Conservation (phyloP, 164 flowering plant genomes). For the Malania oleifera region DNA sequence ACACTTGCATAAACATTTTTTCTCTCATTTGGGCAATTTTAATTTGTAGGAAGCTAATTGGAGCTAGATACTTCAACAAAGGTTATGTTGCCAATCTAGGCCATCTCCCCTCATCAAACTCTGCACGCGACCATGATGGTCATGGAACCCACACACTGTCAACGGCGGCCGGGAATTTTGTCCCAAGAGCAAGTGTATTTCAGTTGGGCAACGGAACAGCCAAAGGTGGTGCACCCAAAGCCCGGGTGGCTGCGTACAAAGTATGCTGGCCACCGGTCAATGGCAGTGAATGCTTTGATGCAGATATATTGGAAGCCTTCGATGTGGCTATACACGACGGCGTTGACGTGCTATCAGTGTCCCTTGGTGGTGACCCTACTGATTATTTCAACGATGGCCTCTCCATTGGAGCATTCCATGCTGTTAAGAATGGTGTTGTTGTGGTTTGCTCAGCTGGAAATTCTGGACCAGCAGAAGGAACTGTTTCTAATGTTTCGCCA, state of each 20-base stretch:
- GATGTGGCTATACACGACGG: slow-evolving; percentile 48
- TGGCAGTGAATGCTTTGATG: slow-evolving; percentile 27
- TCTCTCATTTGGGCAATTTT: slow-evolving; percentile 14
- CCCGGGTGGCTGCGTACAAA: slow-evolving; percentile 46
- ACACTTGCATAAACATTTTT: too few species aligned
- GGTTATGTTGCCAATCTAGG: slow-evolving; percentile 14
- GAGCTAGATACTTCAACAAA: slow-evolving; percentile 37
- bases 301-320: slow-evolving; percentile 39
- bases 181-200: slow-evolving; percentile 24
- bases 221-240: slow-evolving; percentile 45
- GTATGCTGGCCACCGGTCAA: slow-evolving; percentile 32
- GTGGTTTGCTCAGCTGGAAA: slow-evolving; percentile 56
- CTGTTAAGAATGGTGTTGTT: slow-evolving; percentile 41
- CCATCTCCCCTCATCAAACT: neutral
- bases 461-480: slow-evolving; percentile 27
- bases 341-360: slow-evolving; percentile 44
- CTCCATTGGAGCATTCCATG: slow-evolving; percentile 55
- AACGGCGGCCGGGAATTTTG: slow-evolving; percentile 45
- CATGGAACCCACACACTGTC: slow-evolving; percentile 51
- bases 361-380: slow-evolving; percentile 33
- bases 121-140: slow-evolving; percentile 32
- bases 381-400: slow-evolving; percentile 34
- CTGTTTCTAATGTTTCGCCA: slow-evolving; percentile 41
- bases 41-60: slow-evolving; percentile 37
- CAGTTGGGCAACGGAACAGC: slow-evolving; percentile 40